A percentile compares a stretch with the other conserved stretches of the same genome.
Conservation (phyloP, 2,329 filamentous ascomycete species). For the Claviceps fusiformis region DNA sequence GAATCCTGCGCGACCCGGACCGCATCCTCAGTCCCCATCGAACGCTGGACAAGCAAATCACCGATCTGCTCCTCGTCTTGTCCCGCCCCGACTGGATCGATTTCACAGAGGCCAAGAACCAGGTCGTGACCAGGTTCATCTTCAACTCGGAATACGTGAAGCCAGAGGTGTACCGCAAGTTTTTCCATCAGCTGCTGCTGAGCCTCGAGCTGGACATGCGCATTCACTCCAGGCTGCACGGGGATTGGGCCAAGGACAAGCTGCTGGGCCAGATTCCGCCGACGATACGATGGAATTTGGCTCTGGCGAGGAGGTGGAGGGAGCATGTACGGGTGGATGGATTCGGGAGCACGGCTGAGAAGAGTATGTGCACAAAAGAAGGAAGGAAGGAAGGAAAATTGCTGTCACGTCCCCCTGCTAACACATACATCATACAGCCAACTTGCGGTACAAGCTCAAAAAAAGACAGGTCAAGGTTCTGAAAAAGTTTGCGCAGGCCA, state of each 20-base stretch:
- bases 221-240: constrained; percentile 49
- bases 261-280: constrained; percentile 53
- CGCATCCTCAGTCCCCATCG: constrained; percentile 45
- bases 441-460: constrained; percentile 51
- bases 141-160: constrained; percentile 45
- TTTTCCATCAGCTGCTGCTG: constrained; percentile 66
- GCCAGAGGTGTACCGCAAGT: constrained; percentile 44
- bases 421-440: constrained; percentile 24
- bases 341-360: constrained; percentile 37
- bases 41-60: constrained; percentile 57
- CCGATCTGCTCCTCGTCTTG: constrained; percentile 55
- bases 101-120: constrained; percentile 55
- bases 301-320: constrained; percentile 59
- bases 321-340: constrained; percentile 55
- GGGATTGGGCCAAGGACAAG: constrained; percentile 50
- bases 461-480: constrained; percentile 56
- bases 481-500: constrained; percentile 52
- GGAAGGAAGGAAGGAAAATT: no score
- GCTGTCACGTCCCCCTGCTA: neutral
- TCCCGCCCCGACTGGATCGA: constrained; percentile 61
- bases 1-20: constrained; percentile 55
- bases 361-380: constrained; percentile 24
- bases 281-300: constrained; percentile 58
- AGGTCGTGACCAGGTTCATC: constrained; percentile 62
- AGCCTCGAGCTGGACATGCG: constrained; percentile 59